A percentile compares a stretch with the other conserved stretches of the same genome.
Conservation (phyloP, 1,284 basidiomycete species). For the Tylopilus sp. region DNA sequence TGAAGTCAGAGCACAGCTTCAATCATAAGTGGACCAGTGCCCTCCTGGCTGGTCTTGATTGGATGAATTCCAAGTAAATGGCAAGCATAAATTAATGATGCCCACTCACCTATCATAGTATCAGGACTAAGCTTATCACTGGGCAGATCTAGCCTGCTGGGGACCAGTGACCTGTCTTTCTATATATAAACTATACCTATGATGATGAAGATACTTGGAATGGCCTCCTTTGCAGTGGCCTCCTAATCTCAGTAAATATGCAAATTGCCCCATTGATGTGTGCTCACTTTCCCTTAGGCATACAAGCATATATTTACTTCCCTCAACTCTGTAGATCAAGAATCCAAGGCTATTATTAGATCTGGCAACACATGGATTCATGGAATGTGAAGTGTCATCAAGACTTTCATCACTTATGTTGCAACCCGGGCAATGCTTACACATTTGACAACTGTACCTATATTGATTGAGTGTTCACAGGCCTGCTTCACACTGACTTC, state of each 20-base stretch:
- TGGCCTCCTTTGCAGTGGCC: background rate
- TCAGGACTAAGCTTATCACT: background rate
- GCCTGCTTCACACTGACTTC: conserved; percentile 3
- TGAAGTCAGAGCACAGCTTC: background rate
- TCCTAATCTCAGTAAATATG: background rate
- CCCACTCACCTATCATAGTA: background rate
- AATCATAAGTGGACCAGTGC: background rate
- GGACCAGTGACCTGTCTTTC: conserved; percentile 1
- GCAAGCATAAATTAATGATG: too few relatives aligned
- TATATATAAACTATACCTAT: conserved; percentile 1
- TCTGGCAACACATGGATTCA: conserved; percentile 3
- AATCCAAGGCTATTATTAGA: conserved; percentile 4
- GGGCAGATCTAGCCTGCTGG: conserved; percentile 2
- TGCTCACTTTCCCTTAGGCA: conserved; percentile 1
- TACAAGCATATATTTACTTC: conserved; percentile 17
- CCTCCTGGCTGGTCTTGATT: background rate
- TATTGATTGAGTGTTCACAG: background rate
- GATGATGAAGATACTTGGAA: background rate
- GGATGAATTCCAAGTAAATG: background rate
- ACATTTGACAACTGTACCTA: too few relatives aligned
- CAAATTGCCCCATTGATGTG: too few relatives aligned
- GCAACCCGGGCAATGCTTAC: conserved; percentile 5
- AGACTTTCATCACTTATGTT: conserved; percentile 8
- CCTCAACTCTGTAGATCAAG: conserved; percentile 6
- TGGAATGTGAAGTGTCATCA: conserved; percentile 9